These are phyloP conservation scores for Gonium pectorale DNA, from an alignment of 139 green algal genomes.

Conservation along the genomic window DNA sequence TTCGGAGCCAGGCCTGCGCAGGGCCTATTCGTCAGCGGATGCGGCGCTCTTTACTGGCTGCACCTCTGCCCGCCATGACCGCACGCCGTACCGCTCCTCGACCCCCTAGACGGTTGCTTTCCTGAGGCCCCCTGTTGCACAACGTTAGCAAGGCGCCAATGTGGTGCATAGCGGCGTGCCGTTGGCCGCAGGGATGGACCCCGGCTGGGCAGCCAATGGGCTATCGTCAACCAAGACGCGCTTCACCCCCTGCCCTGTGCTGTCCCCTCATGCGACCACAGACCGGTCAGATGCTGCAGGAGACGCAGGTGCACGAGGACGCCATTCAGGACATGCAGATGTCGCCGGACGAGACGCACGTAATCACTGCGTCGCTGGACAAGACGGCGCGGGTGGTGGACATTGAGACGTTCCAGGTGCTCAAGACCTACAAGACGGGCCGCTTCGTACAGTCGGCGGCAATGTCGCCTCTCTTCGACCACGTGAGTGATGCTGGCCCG, in stretches of 20 bases:
- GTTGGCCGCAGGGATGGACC: no score
- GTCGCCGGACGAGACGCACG: conserved; percentile 85
- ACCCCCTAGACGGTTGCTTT: no score
- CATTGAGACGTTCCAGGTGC: conserved; percentile 81
- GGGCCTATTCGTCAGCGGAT: no score
- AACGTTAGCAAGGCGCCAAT: no score
- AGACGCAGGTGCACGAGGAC: conserved; percentile 85
- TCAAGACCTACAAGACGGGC: conserved; percentile 95
- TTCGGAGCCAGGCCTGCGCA: no score
- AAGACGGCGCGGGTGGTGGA: conserved; percentile 93
- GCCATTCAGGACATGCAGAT: conserved; percentile 87
- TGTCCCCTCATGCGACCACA: conserved; percentile 44
- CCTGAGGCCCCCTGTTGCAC: no score
- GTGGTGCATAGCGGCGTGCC: no score
- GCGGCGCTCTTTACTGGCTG: no score
- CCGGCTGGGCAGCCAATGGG: no score
- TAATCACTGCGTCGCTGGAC: conserved; percentile 95
- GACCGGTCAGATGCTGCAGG: conserved; percentile 74
- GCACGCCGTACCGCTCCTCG: no score
- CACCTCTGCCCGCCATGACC: no score
- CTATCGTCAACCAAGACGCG: no score
- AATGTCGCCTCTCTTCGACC: conserved; percentile 94
- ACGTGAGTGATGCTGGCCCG: conserved; percentile 73
- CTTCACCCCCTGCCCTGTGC: neutral
- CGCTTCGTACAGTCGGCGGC: conserved; percentile 91